Conservation (phyloP, 129 eudicot species). For the Pittosporum tobira region DNA sequence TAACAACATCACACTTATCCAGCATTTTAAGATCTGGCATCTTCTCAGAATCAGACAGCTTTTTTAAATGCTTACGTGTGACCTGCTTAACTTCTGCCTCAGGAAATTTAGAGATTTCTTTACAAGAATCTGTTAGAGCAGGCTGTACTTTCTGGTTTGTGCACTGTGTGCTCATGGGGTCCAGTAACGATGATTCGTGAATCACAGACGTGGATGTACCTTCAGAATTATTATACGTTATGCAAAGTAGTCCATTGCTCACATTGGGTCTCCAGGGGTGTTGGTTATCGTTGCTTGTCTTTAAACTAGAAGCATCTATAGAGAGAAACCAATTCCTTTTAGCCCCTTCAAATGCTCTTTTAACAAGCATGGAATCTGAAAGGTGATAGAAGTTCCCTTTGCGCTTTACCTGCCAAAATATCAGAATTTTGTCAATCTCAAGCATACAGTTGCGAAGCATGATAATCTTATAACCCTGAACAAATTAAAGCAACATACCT, state of each 20-base stretch:
- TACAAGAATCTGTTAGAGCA: slow-evolving; percentile 16
- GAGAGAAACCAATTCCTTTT: slow-evolving; percentile 41
- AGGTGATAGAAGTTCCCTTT: slow-evolving; percentile 48
- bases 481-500: slow-evolving; percentile 37
- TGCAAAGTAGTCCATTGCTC: slow-evolving; percentile 25
- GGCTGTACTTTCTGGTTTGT: slow-evolving; percentile 20
- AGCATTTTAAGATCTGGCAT: slow-evolving; percentile 8
- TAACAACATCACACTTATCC: slow-evolving; percentile 16
- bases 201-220: slow-evolving; percentile 18
- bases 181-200: slow-evolving; percentile 12
- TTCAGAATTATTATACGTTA: slow-evolving; percentile 18
- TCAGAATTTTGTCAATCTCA: slow-evolving; percentile 9
- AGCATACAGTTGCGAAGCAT: slow-evolving; percentile 1
- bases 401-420: slow-evolving; percentile 53
- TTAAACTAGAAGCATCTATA: slow-evolving; percentile 38
- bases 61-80: slow-evolving; percentile 9
- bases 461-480: slow-evolving; percentile 9
- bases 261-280: slow-evolving; percentile 7
- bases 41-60: slow-evolving; percentile 13
- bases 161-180: slow-evolving; percentile 10
- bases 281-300: slow-evolving; percentile 16
- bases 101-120: slow-evolving; percentile 9
- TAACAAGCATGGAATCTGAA: slow-evolving; percentile 50
- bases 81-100: slow-evolving; percentile 17
- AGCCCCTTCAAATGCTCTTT: slow-evolving; percentile 40